These are phyloP conservation scores for Malassezia slooffiae DNA, from an alignment of 1,284 basidiomycete species.

Conservation along the genomic window DNA sequence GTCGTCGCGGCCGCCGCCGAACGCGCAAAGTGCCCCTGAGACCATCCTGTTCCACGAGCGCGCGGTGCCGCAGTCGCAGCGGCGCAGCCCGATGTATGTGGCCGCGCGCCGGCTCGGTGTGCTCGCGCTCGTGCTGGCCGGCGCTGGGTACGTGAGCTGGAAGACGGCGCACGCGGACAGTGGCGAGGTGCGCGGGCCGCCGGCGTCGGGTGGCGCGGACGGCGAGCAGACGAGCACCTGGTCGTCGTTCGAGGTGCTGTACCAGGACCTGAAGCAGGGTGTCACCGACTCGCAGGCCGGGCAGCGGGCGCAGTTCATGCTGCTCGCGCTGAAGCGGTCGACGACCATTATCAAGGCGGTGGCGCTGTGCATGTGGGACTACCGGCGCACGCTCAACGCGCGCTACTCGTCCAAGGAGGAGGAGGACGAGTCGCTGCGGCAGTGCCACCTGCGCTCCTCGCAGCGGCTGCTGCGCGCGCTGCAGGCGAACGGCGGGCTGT, in stretches of 20 bases:
- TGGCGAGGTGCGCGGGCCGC: background rate
- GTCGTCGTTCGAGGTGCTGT: slow-evolving; percentile 7
- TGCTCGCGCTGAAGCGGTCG: slow-evolving; percentile 35
- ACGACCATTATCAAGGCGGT: slow-evolving; percentile 43
- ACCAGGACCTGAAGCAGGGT: slow-evolving; percentile 9
- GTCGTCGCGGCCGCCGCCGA: no score
- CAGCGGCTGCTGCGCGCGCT: slow-evolving; percentile 36
- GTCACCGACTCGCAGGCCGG: slow-evolving; percentile 7
- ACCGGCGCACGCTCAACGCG: slow-evolving; percentile 34
- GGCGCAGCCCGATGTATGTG: slow-evolving; percentile 34
- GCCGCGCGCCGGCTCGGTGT: slow-evolving; percentile 23
- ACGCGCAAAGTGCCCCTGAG: slow-evolving; percentile 28
- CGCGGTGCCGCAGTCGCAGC: slow-evolving; percentile 38
- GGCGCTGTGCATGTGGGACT: slow-evolving; percentile 43
- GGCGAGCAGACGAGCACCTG: background rate
- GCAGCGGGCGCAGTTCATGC: slow-evolving; percentile 21
- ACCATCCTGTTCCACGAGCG: slow-evolving; percentile 39
- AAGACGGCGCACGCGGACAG: slow-evolving; percentile 27
- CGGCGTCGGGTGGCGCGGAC: background rate
- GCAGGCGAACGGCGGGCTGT: slow-evolving; percentile 70
- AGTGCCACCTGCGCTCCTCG: slow-evolving; percentile 43
- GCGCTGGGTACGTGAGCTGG: slow-evolving; percentile 17
- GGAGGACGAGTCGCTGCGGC: slow-evolving; percentile 28
- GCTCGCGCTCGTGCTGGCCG: slow-evolving; percentile 14
- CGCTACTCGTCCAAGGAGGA: slow-evolving; percentile 24